Conservation (phyloP, 2,329 filamentous ascomycete species). For the Monilinia aucupariae region DNA sequence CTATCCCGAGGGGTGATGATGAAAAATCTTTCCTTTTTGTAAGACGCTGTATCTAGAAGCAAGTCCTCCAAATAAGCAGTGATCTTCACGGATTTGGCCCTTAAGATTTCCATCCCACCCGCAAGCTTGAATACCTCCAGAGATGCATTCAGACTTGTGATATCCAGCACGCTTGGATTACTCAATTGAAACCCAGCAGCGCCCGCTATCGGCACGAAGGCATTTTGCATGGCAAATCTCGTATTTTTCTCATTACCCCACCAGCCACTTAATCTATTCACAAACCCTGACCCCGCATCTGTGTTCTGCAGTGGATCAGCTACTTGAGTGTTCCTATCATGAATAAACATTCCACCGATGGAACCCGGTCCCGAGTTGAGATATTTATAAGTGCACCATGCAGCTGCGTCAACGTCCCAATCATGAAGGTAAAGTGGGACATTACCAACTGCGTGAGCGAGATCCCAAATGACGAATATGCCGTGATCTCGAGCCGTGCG, state of each 20-base stretch:
- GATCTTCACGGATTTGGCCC: constrained; percentile 58
- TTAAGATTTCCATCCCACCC: constrained; percentile 53
- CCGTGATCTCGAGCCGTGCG: constrained; percentile 59
- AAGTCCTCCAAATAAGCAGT: constrained; percentile 64
- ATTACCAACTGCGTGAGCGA: constrained; percentile 74
- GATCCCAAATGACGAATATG: constrained; percentile 72
- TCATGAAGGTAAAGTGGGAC: constrained; percentile 66
- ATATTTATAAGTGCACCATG: constrained; percentile 82
- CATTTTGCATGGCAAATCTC: constrained; percentile 71
- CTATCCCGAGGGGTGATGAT: constrained; percentile 64
- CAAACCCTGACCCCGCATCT: constrained; percentile 36
- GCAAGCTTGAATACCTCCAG: constrained; percentile 66
- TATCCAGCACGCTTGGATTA: constrained; percentile 70
- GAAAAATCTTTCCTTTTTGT: constrained; percentile 39
- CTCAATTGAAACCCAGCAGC: constrained; percentile 72
- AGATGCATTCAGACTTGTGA: constrained; percentile 62
- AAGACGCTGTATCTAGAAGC: constrained; percentile 41
- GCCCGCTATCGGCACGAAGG: constrained; percentile 65
- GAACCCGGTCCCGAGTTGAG: constrained; percentile 70
- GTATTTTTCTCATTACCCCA: constrained; percentile 68
- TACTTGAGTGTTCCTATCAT: constrained; percentile 44
- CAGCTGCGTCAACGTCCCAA: constrained; percentile 73
- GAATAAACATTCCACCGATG: constrained; percentile 69
- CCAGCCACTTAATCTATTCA: constrained; percentile 67
- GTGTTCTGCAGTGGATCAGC: constrained; percentile 11